Evolutionary conservation across 2,329 filamentous ascomycete genomes (phyloP).

Genomic region (Cladophialophora immunda): DNA sequence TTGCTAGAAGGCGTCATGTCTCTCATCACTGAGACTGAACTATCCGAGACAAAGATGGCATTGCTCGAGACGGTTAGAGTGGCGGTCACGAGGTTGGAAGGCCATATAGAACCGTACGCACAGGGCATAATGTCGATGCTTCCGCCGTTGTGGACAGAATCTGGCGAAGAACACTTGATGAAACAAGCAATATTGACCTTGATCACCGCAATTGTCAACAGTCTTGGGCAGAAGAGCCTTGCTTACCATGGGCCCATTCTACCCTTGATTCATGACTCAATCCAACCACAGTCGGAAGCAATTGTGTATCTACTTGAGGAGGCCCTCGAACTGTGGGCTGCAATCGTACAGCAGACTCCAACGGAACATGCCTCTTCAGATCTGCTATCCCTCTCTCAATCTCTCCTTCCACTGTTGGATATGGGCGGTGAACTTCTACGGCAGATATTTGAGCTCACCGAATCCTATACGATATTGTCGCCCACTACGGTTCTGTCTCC

Average conservation of each 20-base stretch:
- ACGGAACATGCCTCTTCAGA: slow-evolving; percentile 66
- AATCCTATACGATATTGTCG: slow-evolving; percentile 75
- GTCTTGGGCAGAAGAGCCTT: slow-evolving; percentile 80
- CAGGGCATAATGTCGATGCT: slow-evolving; percentile 83
- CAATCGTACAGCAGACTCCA: slow-evolving; percentile 73
- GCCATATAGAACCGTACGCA: slow-evolving; percentile 69
- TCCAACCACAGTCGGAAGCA: slow-evolving; percentile 76
- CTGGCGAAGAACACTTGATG: slow-evolving; percentile 87
- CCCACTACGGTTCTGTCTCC: slow-evolving; percentile 55
- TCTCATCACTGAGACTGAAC: slow-evolving; percentile 80
- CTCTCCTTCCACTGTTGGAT: slow-evolving; percentile 71
- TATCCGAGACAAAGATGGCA: slow-evolving; percentile 88
- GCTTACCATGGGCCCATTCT: slow-evolving; percentile 82
- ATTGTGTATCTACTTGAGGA: slow-evolving; percentile 89
- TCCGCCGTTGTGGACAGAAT: slow-evolving; percentile 83
- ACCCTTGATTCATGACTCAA: slow-evolving; percentile 81
- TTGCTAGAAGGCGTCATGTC: slow-evolving; percentile 77
- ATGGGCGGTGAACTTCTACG: slow-evolving; percentile 71
- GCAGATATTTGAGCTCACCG: slow-evolving; percentile 70
- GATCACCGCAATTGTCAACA: slow-evolving; percentile 82
- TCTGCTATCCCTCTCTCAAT: slow-evolving; percentile 69
- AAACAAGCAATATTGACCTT: slow-evolving; percentile 93
- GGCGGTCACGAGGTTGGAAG: slow-evolving; percentile 82
- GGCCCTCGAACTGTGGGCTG: slow-evolving; percentile 86
- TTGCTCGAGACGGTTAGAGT: slow-evolving; percentile 86